These are phyloP conservation scores for Parasitella parasitica DNA, from an alignment of 371 early-diverging fungal genomes.

Conservation along the genomic window DNA sequence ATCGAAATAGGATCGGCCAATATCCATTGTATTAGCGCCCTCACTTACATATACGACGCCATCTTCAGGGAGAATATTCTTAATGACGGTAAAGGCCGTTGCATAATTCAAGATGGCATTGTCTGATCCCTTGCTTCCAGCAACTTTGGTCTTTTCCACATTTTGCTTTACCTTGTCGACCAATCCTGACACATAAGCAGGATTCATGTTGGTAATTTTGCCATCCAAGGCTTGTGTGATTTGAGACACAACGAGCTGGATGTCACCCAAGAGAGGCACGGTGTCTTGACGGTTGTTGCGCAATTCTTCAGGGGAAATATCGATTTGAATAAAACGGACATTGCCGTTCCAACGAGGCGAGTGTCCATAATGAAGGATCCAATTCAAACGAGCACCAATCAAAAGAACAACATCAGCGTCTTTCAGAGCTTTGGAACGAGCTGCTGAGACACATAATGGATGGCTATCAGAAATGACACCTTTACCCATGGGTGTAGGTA, in stretches of 20 bases:
- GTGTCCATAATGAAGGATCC: slow-evolving; percentile 80
- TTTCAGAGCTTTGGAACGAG: slow-evolving; percentile 66
- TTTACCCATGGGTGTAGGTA: slow-evolving; percentile 86
- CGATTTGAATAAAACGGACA: slow-evolving; percentile 72
- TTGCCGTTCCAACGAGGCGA: slow-evolving; percentile 55
- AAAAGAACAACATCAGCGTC: slow-evolving; percentile 74
- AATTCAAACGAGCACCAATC: slow-evolving; percentile 76
- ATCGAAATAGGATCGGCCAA: slow-evolving; percentile 73
- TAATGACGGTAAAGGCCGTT: slow-evolving; percentile 67
- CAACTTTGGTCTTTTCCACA: slow-evolving; percentile 29
- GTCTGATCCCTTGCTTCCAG: slow-evolving; percentile 35
- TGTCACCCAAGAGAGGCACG: slow-evolving; percentile 65
- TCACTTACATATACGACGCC: slow-evolving; percentile 68
- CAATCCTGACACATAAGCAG: slow-evolving; percentile 34
- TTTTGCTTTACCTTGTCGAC: slow-evolving; percentile 47
- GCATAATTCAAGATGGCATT: slow-evolving; percentile 66
- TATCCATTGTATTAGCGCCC: slow-evolving; percentile 89
- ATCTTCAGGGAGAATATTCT: slow-evolving; percentile 40
- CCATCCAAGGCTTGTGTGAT: slow-evolving; percentile 27
- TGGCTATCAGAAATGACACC: slow-evolving; percentile 71
- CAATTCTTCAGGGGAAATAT: slow-evolving; percentile 69
- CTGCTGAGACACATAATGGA: slow-evolving; percentile 67
- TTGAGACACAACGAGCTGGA: slow-evolving; percentile 53
- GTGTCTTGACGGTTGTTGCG: slow-evolving; percentile 53
- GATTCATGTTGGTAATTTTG: slow-evolving; percentile 4